phyloP scores from a whole-genome alignment of 2,329 filamentous ascomycete species.

The Paramyrothecium sp. region DNA sequence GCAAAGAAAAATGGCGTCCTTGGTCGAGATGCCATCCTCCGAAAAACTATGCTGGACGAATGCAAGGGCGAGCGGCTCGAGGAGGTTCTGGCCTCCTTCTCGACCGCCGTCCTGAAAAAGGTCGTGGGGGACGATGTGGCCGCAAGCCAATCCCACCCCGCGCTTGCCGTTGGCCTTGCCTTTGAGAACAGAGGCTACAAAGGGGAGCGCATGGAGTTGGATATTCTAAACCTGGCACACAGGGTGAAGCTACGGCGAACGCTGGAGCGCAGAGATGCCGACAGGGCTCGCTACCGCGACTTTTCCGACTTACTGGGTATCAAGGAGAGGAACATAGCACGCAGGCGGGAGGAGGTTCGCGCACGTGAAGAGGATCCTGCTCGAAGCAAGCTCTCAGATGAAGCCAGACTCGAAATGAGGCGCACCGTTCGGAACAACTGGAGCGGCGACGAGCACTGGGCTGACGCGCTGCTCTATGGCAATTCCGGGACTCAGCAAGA shows the following conservation, averaged over 20 bases:
- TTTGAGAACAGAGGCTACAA: conserved; percentile 58
- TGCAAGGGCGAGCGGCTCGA: conserved; percentile 90
- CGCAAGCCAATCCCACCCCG: conserved; percentile 37
- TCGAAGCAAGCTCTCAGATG: conserved; percentile 35
- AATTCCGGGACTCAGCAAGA: conserved; percentile 57
- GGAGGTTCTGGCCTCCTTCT: conserved; percentile 82
- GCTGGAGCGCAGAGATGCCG: conserved; percentile 58
- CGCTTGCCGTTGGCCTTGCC: conserved; percentile 54
- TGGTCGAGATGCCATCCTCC: conserved; percentile 74
- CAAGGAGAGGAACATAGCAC: conserved; percentile 59
- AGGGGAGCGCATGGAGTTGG: conserved; percentile 53
- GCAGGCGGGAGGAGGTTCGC: conserved; percentile 48
- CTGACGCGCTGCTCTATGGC: conserved; percentile 68
- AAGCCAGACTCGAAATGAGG: conserved; percentile 50
- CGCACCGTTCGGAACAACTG: conserved; percentile 69
- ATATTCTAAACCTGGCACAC: conserved; percentile 71
- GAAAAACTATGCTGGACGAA: conserved; percentile 96
- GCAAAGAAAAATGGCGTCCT: conserved; percentile 85
- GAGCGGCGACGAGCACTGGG: conserved; percentile 75
- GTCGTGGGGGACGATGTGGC: conserved; percentile 45
- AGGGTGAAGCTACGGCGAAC: conserved; percentile 61
- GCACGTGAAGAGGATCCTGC: conserved; percentile 21
- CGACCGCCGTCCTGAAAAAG: conserved; percentile 77
- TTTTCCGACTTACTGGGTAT: conserved; percentile 63
- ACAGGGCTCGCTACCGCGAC: conserved; percentile 56